A percentile compares a stretch with the other conserved stretches of the same genome.
phyloP scores from a whole-genome alignment of 306 rosid genomes.

The Acacia crassicarpa region DNA sequence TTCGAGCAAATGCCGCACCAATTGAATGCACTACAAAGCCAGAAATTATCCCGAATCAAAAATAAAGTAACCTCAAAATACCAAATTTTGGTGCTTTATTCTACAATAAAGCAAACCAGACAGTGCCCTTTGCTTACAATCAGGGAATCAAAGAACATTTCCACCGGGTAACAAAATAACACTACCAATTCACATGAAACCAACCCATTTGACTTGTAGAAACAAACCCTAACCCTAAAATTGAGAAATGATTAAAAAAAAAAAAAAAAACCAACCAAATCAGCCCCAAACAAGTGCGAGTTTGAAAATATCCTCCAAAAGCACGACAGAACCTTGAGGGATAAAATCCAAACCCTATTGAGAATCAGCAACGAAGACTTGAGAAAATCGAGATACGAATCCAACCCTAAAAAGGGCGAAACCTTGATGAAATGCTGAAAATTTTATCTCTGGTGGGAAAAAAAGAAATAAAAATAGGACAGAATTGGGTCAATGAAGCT shows the following conservation, averaged over 20 bases:
- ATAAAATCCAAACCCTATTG: conserved; percentile 49
- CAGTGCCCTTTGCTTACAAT: conserved; percentile 1
- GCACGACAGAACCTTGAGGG: conserved; percentile 8
- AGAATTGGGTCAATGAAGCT: conserved; percentile 8
- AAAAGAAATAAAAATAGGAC: background rate
- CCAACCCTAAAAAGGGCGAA: conserved; percentile 53
- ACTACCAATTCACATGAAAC: conserved; percentile 27
- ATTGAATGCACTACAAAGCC: conserved; percentile 34
- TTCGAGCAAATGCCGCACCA: conserved; percentile 40
- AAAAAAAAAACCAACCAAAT: conserved; percentile 19
- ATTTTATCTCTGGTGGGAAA: conserved; percentile 11
- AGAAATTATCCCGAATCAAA: conserved; percentile 23
- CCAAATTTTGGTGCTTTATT: conserved; percentile 27
- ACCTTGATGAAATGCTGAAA: conserved; percentile 40
- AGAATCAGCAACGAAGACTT: conserved; percentile 33
- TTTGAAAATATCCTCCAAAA: conserved; percentile 31
- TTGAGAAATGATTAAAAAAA: no score
- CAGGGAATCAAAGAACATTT: conserved; percentile 13
- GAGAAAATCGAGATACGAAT: conserved; percentile 65
- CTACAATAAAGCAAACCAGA: conserved; percentile 25
- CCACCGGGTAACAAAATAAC: conserved; percentile 23
- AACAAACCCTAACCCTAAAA: conserved; percentile 55
- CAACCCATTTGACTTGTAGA: conserved; percentile 27
- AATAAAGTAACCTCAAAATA: background rate
- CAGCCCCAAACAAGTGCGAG: conserved; percentile 33